phyloP scores from a whole-genome alignment of 768 basidiomycete species.

The Pleurotus djamor region DNA sequence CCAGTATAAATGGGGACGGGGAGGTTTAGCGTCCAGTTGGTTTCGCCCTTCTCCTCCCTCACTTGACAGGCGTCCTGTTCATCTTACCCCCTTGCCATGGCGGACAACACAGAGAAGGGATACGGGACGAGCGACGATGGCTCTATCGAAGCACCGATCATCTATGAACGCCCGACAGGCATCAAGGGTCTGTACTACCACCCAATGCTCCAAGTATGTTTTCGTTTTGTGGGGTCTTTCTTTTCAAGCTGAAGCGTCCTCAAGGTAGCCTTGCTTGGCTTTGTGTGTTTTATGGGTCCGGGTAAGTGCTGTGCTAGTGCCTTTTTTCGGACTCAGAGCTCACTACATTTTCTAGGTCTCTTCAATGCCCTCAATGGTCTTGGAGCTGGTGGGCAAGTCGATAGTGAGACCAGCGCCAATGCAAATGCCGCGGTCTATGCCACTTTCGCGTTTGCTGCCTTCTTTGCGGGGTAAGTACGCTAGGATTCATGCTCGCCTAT shows the following conservation, averaged over 20 bases:
- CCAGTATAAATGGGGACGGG: background rate
- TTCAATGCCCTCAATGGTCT: constrained; percentile 66
- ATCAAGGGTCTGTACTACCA: constrained; percentile 57
- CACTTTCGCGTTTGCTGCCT: constrained; percentile 54
- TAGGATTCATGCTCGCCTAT: background rate
- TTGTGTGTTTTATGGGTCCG: constrained; percentile 66
- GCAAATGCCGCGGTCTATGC: constrained; percentile 57
- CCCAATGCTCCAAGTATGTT: constrained; percentile 50
- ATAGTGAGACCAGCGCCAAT: constrained; percentile 51
- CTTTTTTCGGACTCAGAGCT: background rate
- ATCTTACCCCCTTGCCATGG: background rate
- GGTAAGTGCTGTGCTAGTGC: constrained; percentile 31
- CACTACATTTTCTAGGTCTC: constrained; percentile 40
- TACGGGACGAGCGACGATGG: background rate
- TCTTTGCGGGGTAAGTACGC: constrained; percentile 60
- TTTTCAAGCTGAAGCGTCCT: background rate
- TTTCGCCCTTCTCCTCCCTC: background rate
- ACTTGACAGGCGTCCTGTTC: background rate
- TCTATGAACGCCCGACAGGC: constrained; percentile 22
- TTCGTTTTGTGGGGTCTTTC: background rate
- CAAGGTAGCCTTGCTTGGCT: constrained; percentile 55
- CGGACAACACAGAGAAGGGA: background rate
- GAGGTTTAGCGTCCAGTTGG: background rate
- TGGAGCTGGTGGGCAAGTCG: constrained; percentile 60
- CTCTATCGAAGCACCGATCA: background rate